These are phyloP conservation scores for Tarenaya hassleriana DNA, from an alignment of 345 rosid species.

Conservation along the genomic window DNA sequence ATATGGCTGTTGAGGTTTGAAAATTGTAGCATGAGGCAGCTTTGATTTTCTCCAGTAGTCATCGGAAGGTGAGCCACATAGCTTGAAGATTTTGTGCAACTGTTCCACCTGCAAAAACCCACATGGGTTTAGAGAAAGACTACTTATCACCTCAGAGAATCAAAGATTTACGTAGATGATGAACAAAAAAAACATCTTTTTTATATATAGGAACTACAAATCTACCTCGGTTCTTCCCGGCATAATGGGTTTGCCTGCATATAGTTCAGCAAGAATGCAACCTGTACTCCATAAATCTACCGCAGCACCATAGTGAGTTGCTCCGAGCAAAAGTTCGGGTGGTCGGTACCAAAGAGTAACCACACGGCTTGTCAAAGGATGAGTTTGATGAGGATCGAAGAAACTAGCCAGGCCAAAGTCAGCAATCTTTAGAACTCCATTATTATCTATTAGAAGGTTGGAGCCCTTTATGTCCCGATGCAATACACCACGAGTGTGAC, in stretches of 20 bases:
- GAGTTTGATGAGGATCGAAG: constrained; percentile 64
- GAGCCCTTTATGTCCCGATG: constrained; percentile 99
- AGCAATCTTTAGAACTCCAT: constrained; percentile 85
- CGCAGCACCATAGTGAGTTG: constrained; percentile 77
- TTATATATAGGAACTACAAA: not conserved
- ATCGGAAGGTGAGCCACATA: constrained; percentile 95
- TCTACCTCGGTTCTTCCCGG: constrained; percentile 99
- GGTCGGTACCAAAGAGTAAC: constrained; percentile 99
- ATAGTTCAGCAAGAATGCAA: constrained; percentile 90
- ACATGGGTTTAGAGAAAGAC: too few relatives aligned
- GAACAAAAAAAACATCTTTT: not conserved
- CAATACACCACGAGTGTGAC: constrained; percentile 86
- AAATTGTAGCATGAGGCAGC: constrained; percentile 96
- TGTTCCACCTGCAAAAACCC: constrained; percentile 82
- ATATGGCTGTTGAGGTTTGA: constrained; percentile 96
- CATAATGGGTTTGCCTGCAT: constrained; percentile 99
- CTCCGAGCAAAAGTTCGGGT: constrained; percentile 94
- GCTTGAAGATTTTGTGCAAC: constrained; percentile 94
- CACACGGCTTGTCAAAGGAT: constrained; percentile 89
- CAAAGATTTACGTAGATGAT: not conserved
- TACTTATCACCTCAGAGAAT: constrained; percentile 15
- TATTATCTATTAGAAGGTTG: constrained; percentile 85
- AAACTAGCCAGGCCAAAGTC: constrained; percentile 96
- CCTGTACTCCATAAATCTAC: constrained; percentile 98
- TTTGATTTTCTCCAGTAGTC: constrained; percentile 92